Evolutionary conservation across 176 grass and related monocot genomes (phyloP), one percentile per base, ranked within the genome.

Genomic region (Rhynchospora breviuscula): DNA sequence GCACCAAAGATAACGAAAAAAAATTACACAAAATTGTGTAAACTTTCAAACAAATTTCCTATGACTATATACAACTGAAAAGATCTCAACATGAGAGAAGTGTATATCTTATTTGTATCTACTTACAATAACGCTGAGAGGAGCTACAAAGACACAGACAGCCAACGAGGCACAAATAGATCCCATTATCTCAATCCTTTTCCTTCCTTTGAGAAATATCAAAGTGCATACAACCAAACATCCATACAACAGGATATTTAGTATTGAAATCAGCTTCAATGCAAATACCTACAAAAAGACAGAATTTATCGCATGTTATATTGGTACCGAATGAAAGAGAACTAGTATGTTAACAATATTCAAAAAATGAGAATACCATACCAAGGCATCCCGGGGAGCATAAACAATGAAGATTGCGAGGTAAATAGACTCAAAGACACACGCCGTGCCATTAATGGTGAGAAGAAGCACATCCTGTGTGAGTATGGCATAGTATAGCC

Each of bases 71-170:
- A 31, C 12, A 14, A 17, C 5, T 67, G 26, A 15, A 33, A 35
- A 66, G 31, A 66, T 4, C 4, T 12, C 13, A 35, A 35, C 26
- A 67, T 10, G 0, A 67, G 35, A 35, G 29, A 6, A 67, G 35
- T 35, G n/a, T 18, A 12, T 64, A 5, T 69, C 6, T 43, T 13
- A 51, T 79, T 61, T 19, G 29, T 21, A 29, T 64, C 80, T 14
- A 10, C 88, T 88, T 93, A 97, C 94, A 68, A 94, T 94, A 85
- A 97, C 90, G 68, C 86, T 87, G 5, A 97, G 90, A 46, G 94
- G 94, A 8, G 94, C 94, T 29, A 90, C 81, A 64, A 97, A 97
- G 53, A 94, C 94, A 22, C 81, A 84, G 63, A 94, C 61, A 8
- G 94, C 90, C 48, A 97, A 97, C 67, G 90, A 85, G 11, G 94